Evolutionary conservation across 371 early-diverging fungal species (phyloP).

Genomic region (Mucor saturninus): DNA sequence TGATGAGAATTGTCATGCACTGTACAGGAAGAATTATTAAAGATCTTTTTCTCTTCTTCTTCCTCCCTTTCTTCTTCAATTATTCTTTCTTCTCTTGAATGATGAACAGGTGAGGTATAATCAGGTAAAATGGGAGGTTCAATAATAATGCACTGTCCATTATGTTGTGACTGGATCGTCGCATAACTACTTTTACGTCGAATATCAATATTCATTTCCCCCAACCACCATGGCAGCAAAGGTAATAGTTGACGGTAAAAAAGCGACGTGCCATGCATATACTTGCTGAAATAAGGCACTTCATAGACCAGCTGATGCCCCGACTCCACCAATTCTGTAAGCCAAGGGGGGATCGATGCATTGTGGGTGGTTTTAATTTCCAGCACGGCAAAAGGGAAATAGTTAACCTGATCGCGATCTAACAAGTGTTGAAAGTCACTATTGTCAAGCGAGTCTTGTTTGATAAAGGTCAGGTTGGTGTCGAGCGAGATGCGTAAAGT

Average conservation of each 20-base stretch:
- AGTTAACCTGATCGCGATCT: conserved; percentile 45
- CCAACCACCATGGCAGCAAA: conserved; percentile 93
- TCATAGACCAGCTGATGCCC: conserved; percentile 83
- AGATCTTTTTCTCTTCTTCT: not conserved
- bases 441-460: conserved; percentile 6
- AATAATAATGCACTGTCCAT: conserved; percentile 3
- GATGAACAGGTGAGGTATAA: not conserved
- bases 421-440: conserved; percentile 6
- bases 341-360: conserved; percentile 85
- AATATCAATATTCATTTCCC: conserved; percentile 88
- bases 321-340: conserved; percentile 73
- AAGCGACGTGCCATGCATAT: conserved; percentile 90
- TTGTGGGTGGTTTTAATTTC: conserved; percentile 89
- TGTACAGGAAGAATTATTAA: conserved; percentile 10
- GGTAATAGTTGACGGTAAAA: conserved; percentile 79
- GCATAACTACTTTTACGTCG: conserved; percentile 50
- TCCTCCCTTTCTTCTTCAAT: not conserved
- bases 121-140: conserved; percentile 7
- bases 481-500: conserved; percentile 15
- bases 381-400: conserved; percentile 95
- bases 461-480: conserved; percentile 20
- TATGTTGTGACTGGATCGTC: conserved; percentile 10
- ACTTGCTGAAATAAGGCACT: conserved; percentile 97
- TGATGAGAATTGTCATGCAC: not conserved
- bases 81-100: too few relatives aligned